Base-by-base conservation (phyloP, 2,329 filamentous ascomycete genomes). In the Lizonia empirigonia region DNA sequence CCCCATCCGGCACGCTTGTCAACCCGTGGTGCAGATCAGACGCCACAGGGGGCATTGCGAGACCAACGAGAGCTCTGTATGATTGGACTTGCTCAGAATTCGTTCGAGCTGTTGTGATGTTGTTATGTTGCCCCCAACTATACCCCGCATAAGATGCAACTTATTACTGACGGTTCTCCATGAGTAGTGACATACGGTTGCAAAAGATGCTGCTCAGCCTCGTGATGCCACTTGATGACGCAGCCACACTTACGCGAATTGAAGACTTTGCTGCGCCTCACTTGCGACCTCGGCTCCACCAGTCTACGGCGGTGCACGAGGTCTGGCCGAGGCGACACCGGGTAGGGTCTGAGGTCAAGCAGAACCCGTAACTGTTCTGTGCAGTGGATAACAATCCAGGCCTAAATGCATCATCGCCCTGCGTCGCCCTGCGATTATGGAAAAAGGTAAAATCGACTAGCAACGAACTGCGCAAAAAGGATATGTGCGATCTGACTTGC, bases 31-130 rank as follows among this genome's bases (percentile, higher is more conserved):
- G 55, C 49, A 55, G 54, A 62, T 64, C 58, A 62, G 59, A 40
- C 65, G 63, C 60, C 59, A 63, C 64, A 61, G 59, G 65, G 60
- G 63, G 38, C 46, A 45, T 62, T 37, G 44, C 60, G 62, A 64
- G 62, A 65, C 66, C 34, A 30, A 24, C 40, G 50, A 54, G 30
- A 32, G 49, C 47, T 52, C 35, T 46, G 50, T 52, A 40, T 53
- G 44, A 59, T 63, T 63, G 55, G 46, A 34, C 32, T 34, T 26
- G 30, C 35, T 44, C 26, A 36, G 32, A 52, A 26, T 33, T 37
- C 29, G 20, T 47, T 46, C 42, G 27, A 52, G 26, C 37, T 41
- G 15, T 40, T 20, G 34, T 41, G 37, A 30, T 32, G 50, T 30
- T 50, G 37, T 19, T 15, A 40, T 44, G 39, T 30, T n/a, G n/a